Conservation (phyloP, 106 monocot genomes). For the Narthecium ossifragum region DNA sequence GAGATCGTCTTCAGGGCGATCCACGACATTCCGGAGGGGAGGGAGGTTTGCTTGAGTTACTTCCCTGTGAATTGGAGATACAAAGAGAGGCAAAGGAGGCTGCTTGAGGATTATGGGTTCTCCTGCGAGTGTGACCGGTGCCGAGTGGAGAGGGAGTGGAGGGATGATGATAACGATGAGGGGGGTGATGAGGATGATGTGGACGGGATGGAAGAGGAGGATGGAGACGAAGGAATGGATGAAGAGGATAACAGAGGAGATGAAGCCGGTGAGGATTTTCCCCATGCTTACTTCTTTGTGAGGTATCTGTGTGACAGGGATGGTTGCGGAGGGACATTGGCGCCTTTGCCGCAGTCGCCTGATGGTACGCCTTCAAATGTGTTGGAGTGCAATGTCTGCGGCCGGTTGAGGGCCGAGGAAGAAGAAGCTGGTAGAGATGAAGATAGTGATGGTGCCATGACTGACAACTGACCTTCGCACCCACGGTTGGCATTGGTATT, state of each 20-base stretch:
- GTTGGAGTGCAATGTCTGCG: conserved; percentile 91
- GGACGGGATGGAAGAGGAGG: conserved; percentile 31
- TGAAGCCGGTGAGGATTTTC: conserved; percentile 38
- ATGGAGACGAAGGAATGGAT: conserved; percentile 20
- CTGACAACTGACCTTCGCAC: conserved; percentile 14
- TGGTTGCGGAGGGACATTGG: conserved; percentile 79
- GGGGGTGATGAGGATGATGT: conserved; percentile 20
- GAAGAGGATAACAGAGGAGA: conserved; percentile 17
- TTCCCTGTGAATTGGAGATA: conserved; percentile 77
- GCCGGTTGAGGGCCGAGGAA: conserved; percentile 35
- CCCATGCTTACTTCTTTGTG: conserved; percentile 81
- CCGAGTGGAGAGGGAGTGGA: conserved; percentile 73
- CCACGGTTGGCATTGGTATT: neutral
- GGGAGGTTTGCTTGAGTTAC: conserved; percentile 89
- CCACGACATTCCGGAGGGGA: conserved; percentile 63
- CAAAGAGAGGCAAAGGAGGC: conserved; percentile 62
- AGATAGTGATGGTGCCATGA: conserved; percentile 23
- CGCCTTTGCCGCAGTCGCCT: conserved; percentile 60
- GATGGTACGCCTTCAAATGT: conserved; percentile 34
- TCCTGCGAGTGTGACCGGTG: conserved; percentile 78
- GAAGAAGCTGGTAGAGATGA: conserved; percentile 16
- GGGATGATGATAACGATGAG: conserved; percentile 47
- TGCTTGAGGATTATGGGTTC: conserved; percentile 78
- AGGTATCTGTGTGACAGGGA: conserved; percentile 66
- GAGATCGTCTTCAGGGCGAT: conserved; percentile 64